A percentile compares a stretch with the other conserved stretches of the same genome.
phyloP scores from a whole-genome alignment of 805 yeast species.

The Candida verbasci region DNA sequence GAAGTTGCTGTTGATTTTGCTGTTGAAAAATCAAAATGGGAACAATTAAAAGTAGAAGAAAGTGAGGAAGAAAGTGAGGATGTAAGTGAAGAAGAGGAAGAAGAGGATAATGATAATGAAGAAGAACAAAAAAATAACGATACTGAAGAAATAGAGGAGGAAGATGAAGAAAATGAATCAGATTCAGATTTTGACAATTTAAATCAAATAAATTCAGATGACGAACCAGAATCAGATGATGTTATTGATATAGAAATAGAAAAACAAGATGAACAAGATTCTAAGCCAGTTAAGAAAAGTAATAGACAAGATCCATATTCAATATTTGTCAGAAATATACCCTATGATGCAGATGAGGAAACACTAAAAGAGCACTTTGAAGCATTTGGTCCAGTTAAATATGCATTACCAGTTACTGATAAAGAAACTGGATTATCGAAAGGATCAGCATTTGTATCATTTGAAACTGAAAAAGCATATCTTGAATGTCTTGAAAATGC shows the following conservation, averaged over 20 bases:
- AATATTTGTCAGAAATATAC: slow-evolving; percentile 86
- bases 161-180: slow-evolving; percentile 22
- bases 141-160: slow-evolving; percentile 31
- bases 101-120: no score
- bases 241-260: slow-evolving; percentile 22
- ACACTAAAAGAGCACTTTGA: slow-evolving; percentile 69
- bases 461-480: slow-evolving; percentile 56
- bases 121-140: slow-evolving; percentile 37
- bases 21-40: slow-evolving; percentile 83
- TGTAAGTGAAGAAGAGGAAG: slow-evolving; percentile 35
- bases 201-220: slow-evolving; percentile 32
- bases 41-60: slow-evolving; percentile 41
- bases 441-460: slow-evolving; percentile 96
- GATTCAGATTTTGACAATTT: slow-evolving; percentile 21
- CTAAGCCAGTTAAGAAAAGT: slow-evolving; percentile 29
- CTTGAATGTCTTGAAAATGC: slow-evolving; percentile 70
- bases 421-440: slow-evolving; percentile 78
- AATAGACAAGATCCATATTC: slow-evolving; percentile 70
- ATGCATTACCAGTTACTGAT: slow-evolving; percentile 91
- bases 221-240: slow-evolving; percentile 25
- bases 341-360: slow-evolving; percentile 89
- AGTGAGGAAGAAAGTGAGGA: slow-evolving; percentile 34
- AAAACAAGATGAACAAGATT: no score
- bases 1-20: slow-evolving; percentile 94
- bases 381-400: slow-evolving; percentile 81